Base-by-base conservation (phyloP, 345 rosid genomes). In the Erodium maritimum region DNA sequence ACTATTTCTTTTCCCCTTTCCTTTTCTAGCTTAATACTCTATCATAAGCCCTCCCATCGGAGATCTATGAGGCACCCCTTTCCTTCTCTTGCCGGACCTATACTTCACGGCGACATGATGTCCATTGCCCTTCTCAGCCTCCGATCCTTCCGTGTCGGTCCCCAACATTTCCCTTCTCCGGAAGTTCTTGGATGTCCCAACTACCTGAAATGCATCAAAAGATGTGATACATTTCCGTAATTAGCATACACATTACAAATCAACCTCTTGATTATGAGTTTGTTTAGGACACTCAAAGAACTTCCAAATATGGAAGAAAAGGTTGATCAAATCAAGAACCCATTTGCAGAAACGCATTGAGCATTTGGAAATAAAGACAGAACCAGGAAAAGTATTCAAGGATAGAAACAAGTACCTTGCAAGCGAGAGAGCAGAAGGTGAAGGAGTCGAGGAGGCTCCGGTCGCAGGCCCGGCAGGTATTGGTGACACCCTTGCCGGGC, bases 61-160 rank as follows among this genome's bases (percentile, higher is more conserved):
- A 53, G 71, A 67, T 53, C 75, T 45, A n/a, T 56, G 75, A 17
- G 71, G 75, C 16, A 71, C 54, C 0, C 75, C 75, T 54, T 71
- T 71, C 33, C 75, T 67, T 33, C 71, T 67, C 59, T 67, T 71
- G 45, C 59, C 66, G 16, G 63, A 55, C 54, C 66, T 51, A n/a
- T 62, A 50, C 25, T n/a, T 66, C 54, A 16, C 23, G 17, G 71
- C 50, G 63, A 62, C 62, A 11, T 11, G 8, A 29, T 29, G 9
- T 11, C 5, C 37, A 29, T 11, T 29, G 37, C 37, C 37, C 5
- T 29, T 29, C 37, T 29, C 37, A 5, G 37, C 37, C 5, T 29
- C 37, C 37, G 37, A 29, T 29, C 37, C 37, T 29, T 29, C 37
- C 63, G 52, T 67, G 61, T 8, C 4, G 23, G 59, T 54, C 61